These are phyloP conservation scores for Nakazawaea ernobii DNA, from an alignment of 805 yeast genomes.

Conservation along the genomic window DNA sequence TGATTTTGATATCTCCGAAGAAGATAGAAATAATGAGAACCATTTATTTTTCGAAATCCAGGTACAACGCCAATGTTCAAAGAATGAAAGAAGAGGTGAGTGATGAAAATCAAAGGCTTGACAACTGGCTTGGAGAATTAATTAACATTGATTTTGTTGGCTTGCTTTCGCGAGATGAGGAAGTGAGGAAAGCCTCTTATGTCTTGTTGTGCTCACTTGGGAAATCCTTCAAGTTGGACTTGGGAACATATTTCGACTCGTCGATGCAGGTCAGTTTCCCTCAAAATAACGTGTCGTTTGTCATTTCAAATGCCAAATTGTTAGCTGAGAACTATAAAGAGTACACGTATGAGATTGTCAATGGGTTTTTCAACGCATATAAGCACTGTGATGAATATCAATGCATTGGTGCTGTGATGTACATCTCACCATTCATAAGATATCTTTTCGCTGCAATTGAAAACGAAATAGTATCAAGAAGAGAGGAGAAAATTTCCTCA, in stretches of 20 bases:
- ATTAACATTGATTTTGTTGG: constrained; percentile 65
- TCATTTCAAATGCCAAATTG: constrained; percentile 48
- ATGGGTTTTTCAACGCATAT: constrained; percentile 46
- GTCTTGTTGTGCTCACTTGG: constrained; percentile 56
- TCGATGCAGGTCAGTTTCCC: constrained; percentile 65
- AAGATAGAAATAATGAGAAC: constrained; percentile 64
- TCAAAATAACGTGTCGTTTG: constrained; percentile 55
- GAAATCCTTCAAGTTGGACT: constrained; percentile 50
- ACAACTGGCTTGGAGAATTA: constrained; percentile 51
- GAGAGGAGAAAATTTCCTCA: constrained; percentile 44
- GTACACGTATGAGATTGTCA: constrained; percentile 51
- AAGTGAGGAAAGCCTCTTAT: constrained; percentile 59
- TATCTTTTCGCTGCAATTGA: constrained; percentile 58
- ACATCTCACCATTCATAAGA: constrained; percentile 69
- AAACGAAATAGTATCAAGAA: constrained; percentile 27
- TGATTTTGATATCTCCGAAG: constrained; percentile 43
- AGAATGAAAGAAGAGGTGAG: constrained; percentile 7
- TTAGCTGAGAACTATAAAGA: constrained; percentile 53
- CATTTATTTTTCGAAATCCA: constrained; percentile 58
- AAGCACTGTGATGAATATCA: constrained; percentile 31
- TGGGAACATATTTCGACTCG: constrained; percentile 50
- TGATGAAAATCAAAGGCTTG: constrained; percentile 22
- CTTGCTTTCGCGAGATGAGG: constrained; percentile 50
- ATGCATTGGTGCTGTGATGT: constrained; percentile 37
- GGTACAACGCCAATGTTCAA: constrained; percentile 13